These are phyloP conservation scores for Yarrowia phangngaensis DNA, from an alignment of 805 yeast genomes.

Conservation along the genomic window DNA sequence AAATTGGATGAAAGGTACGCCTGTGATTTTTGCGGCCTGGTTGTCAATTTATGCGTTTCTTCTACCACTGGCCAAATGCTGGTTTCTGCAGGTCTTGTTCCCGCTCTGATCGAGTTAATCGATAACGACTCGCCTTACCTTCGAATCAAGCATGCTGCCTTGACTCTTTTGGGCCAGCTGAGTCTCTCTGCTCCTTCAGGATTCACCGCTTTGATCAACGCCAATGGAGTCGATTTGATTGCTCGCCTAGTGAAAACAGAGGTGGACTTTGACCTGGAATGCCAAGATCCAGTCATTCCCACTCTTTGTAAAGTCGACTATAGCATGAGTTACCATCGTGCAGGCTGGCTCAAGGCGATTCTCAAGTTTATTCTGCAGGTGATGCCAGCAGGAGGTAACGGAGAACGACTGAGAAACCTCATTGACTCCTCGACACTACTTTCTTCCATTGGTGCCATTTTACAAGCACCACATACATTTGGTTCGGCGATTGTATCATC, in stretches of 20 bases:
- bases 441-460: constrained; percentile 52
- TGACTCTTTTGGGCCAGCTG: constrained; percentile 51
- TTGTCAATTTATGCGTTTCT: constrained; percentile 54
- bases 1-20: constrained; percentile 49
- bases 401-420: constrained; percentile 73
- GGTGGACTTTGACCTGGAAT: constrained; percentile 53
- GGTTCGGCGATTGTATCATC: constrained; percentile 63
- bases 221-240: constrained; percentile 61
- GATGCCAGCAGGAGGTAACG: constrained; percentile 67
- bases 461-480: constrained; percentile 55
- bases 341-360: constrained; percentile 51
- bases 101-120: constrained; percentile 60
- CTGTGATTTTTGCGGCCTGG: constrained; percentile 52
- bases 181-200: constrained; percentile 42
- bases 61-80: constrained; percentile 50
- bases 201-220: constrained; percentile 58
- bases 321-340: constrained; percentile 33
- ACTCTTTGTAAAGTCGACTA: constrained; percentile 46
- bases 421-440: constrained; percentile 77
- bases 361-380: constrained; percentile 61
- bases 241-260: constrained; percentile 61
- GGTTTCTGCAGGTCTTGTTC: constrained; percentile 71
- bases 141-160: constrained; percentile 59
- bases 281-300: constrained; percentile 47
- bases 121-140: constrained; percentile 49